Conservation (phyloP, 768 basidiomycete species). For the Pleurotus platypus region DNA sequence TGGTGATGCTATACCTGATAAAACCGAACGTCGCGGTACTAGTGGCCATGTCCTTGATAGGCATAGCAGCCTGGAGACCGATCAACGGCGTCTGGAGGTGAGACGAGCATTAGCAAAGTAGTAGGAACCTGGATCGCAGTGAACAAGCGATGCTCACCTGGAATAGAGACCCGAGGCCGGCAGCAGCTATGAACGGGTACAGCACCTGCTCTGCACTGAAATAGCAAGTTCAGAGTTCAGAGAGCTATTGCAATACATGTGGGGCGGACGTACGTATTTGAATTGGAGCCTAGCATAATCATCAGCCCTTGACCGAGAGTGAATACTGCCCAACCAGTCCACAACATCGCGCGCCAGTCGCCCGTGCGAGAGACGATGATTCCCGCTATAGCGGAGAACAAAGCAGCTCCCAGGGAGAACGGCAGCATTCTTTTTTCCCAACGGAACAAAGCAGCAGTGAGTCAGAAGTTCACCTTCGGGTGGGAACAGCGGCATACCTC, state of each 20-base stretch:
- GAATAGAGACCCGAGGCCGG: slow-evolving; percentile 67
- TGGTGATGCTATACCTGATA: slow-evolving; percentile 42
- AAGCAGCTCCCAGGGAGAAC: slow-evolving; percentile 59
- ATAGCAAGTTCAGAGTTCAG: slow-evolving; percentile 1
- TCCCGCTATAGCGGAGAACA: slow-evolving; percentile 55
- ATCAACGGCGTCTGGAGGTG: slow-evolving; percentile 56
- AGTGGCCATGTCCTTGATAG: slow-evolving; percentile 82
- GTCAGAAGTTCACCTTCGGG: background rate
- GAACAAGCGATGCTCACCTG: slow-evolving; percentile 30
- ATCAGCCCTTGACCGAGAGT: slow-evolving; percentile 70
- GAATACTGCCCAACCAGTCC: slow-evolving; percentile 54
- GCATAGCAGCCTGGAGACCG: slow-evolving; percentile 84
- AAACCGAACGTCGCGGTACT: slow-evolving; percentile 70
- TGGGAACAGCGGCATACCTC: slow-evolving; percentile 32
- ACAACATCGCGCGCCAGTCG: slow-evolving; percentile 59
- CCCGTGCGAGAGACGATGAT: slow-evolving; percentile 54
- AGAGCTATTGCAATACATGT: no score
- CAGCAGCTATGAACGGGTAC: slow-evolving; percentile 61
- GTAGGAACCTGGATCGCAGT: background rate
- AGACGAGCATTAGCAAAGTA: background rate
- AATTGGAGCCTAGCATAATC: slow-evolving; percentile 59
- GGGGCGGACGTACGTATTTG: slow-evolving; percentile 39
- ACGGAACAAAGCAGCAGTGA: background rate
- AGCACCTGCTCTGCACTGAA: slow-evolving; percentile 60
- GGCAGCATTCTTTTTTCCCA: slow-evolving; percentile 59